These are phyloP conservation scores for Tilletia indica DNA, from an alignment of 1,284 basidiomycete genomes.

Conservation along the genomic window DNA sequence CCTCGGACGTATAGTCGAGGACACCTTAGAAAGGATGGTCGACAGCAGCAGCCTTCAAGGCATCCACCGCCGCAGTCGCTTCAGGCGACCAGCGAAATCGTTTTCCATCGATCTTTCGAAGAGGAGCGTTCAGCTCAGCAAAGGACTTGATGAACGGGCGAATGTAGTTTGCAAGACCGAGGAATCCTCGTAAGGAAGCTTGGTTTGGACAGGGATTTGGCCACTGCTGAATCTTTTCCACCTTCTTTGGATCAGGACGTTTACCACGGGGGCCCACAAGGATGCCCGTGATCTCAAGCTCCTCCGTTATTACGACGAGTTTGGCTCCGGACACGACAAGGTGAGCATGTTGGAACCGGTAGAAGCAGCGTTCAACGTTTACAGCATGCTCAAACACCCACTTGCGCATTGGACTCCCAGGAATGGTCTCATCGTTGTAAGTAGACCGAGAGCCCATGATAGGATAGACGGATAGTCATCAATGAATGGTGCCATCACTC, in stretches of 20 bases:
- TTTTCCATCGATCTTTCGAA: not conserved
- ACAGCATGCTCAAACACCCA: not conserved
- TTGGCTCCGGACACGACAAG: not conserved
- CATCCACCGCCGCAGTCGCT: not conserved
- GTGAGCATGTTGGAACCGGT: not conserved
- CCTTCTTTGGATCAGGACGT: not conserved
- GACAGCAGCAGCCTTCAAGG: not conserved
- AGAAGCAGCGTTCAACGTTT: not conserved
- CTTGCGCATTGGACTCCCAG: not conserved
- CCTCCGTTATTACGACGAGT: not conserved
- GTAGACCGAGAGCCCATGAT: not conserved
- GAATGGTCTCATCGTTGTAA: not conserved
- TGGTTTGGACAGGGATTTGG: not conserved
- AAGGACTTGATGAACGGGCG: not conserved
- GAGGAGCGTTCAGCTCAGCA: not conserved
- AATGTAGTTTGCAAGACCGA: not conserved
- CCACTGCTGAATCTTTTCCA: not conserved
- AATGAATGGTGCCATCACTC: not conserved
- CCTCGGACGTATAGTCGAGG: constrained; percentile 1
- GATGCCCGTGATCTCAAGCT: not conserved
- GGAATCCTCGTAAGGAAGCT: not conserved
- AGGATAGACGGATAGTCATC: not conserved
- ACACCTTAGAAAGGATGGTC: not conserved
- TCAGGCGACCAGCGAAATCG: not conserved
- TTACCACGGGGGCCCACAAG: not conserved